Base-by-base conservation (phyloP, 768 basidiomycete genomes). In the Neoboletus magnificus region DNA sequence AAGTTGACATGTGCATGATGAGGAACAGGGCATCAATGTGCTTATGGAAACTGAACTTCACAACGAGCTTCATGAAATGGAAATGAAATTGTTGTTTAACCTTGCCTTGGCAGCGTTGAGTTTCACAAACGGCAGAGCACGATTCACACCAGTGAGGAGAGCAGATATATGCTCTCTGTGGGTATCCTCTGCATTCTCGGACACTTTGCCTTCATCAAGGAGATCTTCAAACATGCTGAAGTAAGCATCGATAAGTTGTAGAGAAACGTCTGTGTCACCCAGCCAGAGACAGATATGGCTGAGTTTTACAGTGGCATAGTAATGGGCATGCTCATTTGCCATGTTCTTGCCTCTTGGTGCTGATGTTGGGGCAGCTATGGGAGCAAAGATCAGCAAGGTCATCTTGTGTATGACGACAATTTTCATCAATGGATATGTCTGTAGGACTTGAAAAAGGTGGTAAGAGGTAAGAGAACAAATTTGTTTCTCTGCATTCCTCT, bases 21-120 rank as follows among this genome's bases (percentile, higher is more conserved):
- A 87, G 80, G 80, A 98, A 98, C 22, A 98, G 84, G 0, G 92
- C 93, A 69, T 93, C 89, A 66, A 97, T 89, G 63, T 98, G 94
- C 52, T 85, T 81, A 60, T 84, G 81, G 62, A 98, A 84, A 27
- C 91, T 93, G 62, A 53, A 37, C 4, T 29, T 35, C 4, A 5
- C 15, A 2, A 50, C 52, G 18, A 66, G 39, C 45, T 44, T 32
- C 13, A 49, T 43, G 52, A 30, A 42, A 57, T 16, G 10, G 11
- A 47, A 39, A 11, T 0, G 7, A 44, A 16, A 30, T 22, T 32
- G 32, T 18, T 30, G 29, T 75, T 81, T 50, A 61, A 93, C 89
- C 82, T 81, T 27, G 76, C 73, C 61, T 85, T 81, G 5, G 79
- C 81, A 32, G 82, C 83, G 35, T 88, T 87, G 27, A 95, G 76